These are phyloP conservation scores for Typha latifolia DNA, from an alignment of 176 grass and related monocot species.

Conservation along the genomic window DNA sequence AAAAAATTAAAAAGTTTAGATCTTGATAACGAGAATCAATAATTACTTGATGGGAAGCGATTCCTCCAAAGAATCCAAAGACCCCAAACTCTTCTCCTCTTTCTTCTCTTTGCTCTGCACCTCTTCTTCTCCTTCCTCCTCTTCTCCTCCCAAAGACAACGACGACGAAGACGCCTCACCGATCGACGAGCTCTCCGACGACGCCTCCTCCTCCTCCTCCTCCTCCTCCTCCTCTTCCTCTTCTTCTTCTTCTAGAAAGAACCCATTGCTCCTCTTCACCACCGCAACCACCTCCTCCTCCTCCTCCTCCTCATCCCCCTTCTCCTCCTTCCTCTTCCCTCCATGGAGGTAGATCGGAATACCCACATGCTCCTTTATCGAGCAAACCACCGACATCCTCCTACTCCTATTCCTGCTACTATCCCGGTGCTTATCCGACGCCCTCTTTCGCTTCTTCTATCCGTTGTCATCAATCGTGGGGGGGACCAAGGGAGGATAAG, in stretches of 20 bases:
- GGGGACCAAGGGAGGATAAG: neutral
- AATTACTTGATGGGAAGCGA: constrained; percentile 60
- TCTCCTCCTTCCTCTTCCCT: neutral
- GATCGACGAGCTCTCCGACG: constrained; percentile 34
- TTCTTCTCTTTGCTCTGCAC: constrained; percentile 20
- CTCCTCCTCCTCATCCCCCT: neutral
- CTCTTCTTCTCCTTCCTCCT: constrained; percentile 23
- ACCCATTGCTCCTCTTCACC: constrained; percentile 2
- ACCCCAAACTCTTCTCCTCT: constrained; percentile 15
- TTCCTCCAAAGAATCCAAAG: constrained; percentile 57
- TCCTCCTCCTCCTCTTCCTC: constrained; percentile 20
- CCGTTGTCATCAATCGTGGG: neutral
- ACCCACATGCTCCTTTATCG: constrained; percentile 2
- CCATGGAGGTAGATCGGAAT: neutral
- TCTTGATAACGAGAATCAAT: neutral
- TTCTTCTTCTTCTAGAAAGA: constrained; percentile 8
- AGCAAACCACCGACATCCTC: neutral
- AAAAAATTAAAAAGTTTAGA: neutral
- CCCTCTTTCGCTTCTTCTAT: too few relatives aligned
- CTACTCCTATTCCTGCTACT: neutral
- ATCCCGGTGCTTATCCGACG: neutral
- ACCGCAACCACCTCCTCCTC: neutral
- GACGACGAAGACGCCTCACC: constrained; percentile 1
- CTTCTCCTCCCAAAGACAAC: constrained; percentile 13
- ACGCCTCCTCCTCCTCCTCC: constrained; percentile 15